Evolutionary conservation across 208 protist genomes (phyloP).

Genomic region (Trypanosoma vivax): DNA sequence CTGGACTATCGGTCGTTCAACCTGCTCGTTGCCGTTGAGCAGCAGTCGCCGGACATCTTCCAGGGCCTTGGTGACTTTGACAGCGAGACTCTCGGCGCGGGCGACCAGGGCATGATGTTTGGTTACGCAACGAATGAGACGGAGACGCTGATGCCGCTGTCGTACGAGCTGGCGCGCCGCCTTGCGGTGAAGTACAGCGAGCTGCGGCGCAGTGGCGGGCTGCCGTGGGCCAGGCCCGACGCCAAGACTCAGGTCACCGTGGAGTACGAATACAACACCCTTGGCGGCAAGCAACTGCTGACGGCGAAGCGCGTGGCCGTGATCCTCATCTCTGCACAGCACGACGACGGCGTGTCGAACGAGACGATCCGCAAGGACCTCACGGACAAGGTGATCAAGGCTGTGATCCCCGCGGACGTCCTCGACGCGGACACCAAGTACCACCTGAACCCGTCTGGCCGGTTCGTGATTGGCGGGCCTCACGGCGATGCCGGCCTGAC

Average conservation of each 20-base stretch:
- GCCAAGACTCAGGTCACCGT: constrained; percentile 99
- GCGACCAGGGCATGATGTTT: not conserved
- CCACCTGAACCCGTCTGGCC: not conserved
- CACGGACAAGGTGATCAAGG: not conserved
- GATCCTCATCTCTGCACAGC: not conserved
- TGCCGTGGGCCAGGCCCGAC: not conserved
- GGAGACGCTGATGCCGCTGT: not conserved
- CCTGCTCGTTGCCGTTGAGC: not conserved
- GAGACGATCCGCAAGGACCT: not conserved
- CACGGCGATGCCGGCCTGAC: not conserved
- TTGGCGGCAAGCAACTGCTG: constrained; percentile 85
- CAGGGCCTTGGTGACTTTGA: not conserved
- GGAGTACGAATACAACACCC: constrained; percentile 98
- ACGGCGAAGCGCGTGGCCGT: not conserved
- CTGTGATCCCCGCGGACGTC: not conserved
- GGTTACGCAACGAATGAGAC: not conserved
- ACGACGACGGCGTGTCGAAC: not conserved
- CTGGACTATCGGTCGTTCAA: not conserved
- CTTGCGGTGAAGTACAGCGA: not conserved
- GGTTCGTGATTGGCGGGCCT: not conserved
- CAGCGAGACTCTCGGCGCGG: not conserved
- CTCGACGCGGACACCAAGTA: not conserved
- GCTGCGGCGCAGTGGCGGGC: not conserved
- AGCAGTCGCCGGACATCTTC: not conserved
- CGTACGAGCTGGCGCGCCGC: not conserved